Conservation (phyloP, 345 rosid genomes). For the Salix purpurea region DNA sequence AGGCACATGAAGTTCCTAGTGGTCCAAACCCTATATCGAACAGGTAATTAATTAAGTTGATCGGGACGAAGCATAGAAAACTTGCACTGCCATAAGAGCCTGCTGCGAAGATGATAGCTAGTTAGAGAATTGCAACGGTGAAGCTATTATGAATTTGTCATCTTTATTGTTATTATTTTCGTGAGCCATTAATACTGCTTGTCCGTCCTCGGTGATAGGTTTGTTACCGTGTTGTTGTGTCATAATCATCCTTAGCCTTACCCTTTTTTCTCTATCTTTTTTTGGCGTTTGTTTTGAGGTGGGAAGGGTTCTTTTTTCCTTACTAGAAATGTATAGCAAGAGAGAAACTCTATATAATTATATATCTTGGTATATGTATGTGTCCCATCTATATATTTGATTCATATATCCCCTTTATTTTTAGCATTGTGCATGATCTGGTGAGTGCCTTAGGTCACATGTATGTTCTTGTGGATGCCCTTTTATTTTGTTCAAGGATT, state of each 20-base stretch:
- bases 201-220: constrained; percentile 15
- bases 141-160: constrained; percentile 14
- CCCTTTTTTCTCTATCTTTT: neutral
- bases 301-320: constrained; percentile 6
- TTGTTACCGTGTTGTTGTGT: constrained; percentile 13
- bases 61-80: neutral
- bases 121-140: neutral
- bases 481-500: neutral
- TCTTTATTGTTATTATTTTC: constrained; percentile 11
- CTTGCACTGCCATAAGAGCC: neutral
- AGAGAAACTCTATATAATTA: constrained; percentile 9
- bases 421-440: too few relatives aligned
- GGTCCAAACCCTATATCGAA: constrained; percentile 92
- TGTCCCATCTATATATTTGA: constrained; percentile 9
- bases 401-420: neutral
- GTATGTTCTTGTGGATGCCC: too few relatives aligned
- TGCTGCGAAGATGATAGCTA: neutral
- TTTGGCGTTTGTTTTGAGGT: neutral
- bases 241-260: constrained; percentile 9
- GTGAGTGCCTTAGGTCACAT: neutral
- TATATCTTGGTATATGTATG: constrained; percentile 11
- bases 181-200: constrained; percentile 14
- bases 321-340: constrained; percentile 29
- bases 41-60: constrained; percentile 28
- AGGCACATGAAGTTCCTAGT: constrained; percentile 77